phyloP scores from a whole-genome alignment of 2,329 filamentous ascomycete species.

The Westerdykella sp. region DNA sequence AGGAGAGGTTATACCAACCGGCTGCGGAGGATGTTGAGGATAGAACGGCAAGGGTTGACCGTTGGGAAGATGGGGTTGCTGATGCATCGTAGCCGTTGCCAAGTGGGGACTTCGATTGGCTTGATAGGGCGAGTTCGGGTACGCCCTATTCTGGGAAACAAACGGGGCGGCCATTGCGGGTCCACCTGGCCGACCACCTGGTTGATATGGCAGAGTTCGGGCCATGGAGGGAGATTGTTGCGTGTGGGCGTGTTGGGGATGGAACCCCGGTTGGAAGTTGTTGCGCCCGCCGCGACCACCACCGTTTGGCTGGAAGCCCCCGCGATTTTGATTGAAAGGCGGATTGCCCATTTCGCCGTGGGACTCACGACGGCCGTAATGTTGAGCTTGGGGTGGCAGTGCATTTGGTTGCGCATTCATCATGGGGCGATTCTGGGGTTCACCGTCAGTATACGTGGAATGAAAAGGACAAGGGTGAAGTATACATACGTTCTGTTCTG shows the following conservation, averaged over 20 bases:
- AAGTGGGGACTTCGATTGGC: slow-evolving; percentile 54
- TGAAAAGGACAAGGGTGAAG: slow-evolving; percentile 18
- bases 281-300: slow-evolving; percentile 47
- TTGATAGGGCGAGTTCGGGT: slow-evolving; percentile 54
- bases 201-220: slow-evolving; percentile 46
- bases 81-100: slow-evolving; percentile 58
- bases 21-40: slow-evolving; percentile 52
- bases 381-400: slow-evolving; percentile 52
- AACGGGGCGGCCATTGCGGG: slow-evolving; percentile 50
- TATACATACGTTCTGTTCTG: slow-evolving; percentile 63
- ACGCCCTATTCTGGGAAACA: slow-evolving; percentile 45
- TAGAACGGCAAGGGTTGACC: slow-evolving; percentile 61
- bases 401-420: slow-evolving; percentile 44
- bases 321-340: slow-evolving; percentile 39
- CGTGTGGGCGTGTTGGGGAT: slow-evolving; percentile 35
- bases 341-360: slow-evolving; percentile 67
- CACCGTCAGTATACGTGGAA: slow-evolving; percentile 11
- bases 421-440: slow-evolving; percentile 59
- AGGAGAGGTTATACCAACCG: slow-evolving; percentile 53
- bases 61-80: slow-evolving; percentile 46
- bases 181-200: slow-evolving; percentile 37
- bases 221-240: slow-evolving; percentile 48
- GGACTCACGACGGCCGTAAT: neutral
- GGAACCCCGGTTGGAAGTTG: slow-evolving; percentile 45
- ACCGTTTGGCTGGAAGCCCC: slow-evolving; percentile 37